A percentile compares a stretch with the other conserved stretches of the same genome.
Conservation (phyloP, 2,329 filamentous ascomycete genomes). For the Huntiella bhutanensis region DNA sequence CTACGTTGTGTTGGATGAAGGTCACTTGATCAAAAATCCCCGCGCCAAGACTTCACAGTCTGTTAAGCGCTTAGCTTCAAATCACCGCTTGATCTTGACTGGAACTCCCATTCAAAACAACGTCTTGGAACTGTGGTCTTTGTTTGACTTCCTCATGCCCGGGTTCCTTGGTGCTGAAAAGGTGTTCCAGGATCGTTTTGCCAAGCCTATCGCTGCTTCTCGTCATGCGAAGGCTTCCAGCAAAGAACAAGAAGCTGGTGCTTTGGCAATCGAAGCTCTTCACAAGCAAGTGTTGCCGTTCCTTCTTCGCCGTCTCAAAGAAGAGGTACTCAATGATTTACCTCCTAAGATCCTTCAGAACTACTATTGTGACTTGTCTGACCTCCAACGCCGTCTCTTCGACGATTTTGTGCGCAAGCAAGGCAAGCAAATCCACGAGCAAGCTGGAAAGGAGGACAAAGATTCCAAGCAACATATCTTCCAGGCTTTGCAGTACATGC, state of each 20-base stretch:
- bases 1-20: conserved; percentile 91
- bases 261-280: conserved; percentile 88
- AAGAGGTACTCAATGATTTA: conserved; percentile 89
- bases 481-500: conserved; percentile 98
- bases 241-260: conserved; percentile 93
- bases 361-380: conserved; percentile 95
- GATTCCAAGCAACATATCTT: conserved; percentile 97
- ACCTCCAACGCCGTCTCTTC: conserved; percentile 84
- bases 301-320: conserved; percentile 85
- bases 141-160: conserved; percentile 98
- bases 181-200: conserved; percentile 89
- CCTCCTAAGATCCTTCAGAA: conserved; percentile 98
- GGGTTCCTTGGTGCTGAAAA: conserved; percentile 88
- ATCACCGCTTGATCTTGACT: conserved; percentile 88
- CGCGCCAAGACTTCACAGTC: conserved; percentile 90
- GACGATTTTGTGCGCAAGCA: conserved; percentile 94
- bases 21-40: conserved; percentile 96
- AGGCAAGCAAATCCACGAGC: conserved; percentile 66
- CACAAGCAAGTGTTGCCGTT: conserved; percentile 97
- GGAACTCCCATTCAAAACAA: conserved; percentile 98
- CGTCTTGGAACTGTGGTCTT: conserved; percentile 86
- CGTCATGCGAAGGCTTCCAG: conserved; percentile 94
- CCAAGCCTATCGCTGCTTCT: conserved; percentile 85
- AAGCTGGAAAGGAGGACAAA: conserved; percentile 70
- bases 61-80: conserved; percentile 75